A percentile compares a stretch with the other conserved stretches of the same genome.
phyloP scores from a whole-genome alignment of 768 basidiomycete species.

The Clathrus columnatus region DNA sequence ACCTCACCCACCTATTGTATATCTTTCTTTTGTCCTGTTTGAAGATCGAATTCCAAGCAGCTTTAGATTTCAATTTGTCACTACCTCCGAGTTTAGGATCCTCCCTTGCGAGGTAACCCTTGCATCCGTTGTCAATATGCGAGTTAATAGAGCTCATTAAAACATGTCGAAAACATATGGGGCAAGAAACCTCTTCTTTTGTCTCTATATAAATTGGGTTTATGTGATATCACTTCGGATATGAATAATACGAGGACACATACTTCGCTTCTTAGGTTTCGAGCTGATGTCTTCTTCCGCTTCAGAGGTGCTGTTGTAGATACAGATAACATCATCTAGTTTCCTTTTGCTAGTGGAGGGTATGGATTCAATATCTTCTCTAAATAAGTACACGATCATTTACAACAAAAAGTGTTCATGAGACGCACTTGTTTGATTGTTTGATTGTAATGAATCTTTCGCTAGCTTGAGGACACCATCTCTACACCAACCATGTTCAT shows the following conservation, averaged over 20 bases:
- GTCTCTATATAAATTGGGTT: too few relatives aligned
- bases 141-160: constrained; percentile 42
- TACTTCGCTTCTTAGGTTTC: constrained; percentile 21
- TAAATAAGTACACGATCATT: too few relatives aligned
- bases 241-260: constrained; percentile 21
- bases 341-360: neutral
- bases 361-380: neutral
- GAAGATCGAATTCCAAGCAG: constrained; percentile 36
- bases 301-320: neutral
- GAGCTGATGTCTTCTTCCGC: constrained; percentile 3
- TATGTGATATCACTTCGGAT: too few relatives aligned
- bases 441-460: constrained; percentile 17
- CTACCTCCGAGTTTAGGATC: constrained; percentile 17
- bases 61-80: constrained; percentile 17
- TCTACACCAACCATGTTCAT: constrained; percentile 25
- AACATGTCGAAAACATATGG: constrained; percentile 46
- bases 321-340: neutral
- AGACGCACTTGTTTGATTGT: too few relatives aligned
- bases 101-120: constrained; percentile 18
- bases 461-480: constrained; percentile 35
- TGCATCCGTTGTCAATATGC: constrained; percentile 62
- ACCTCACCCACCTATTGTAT: constrained; percentile 27
- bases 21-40: constrained; percentile 21
- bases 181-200: constrained; percentile 40
- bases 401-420: too few relatives aligned